Evolutionary conservation across 352 stramenopile genomes (phyloP).

Genomic region (Phytophthora parvispora): DNA sequence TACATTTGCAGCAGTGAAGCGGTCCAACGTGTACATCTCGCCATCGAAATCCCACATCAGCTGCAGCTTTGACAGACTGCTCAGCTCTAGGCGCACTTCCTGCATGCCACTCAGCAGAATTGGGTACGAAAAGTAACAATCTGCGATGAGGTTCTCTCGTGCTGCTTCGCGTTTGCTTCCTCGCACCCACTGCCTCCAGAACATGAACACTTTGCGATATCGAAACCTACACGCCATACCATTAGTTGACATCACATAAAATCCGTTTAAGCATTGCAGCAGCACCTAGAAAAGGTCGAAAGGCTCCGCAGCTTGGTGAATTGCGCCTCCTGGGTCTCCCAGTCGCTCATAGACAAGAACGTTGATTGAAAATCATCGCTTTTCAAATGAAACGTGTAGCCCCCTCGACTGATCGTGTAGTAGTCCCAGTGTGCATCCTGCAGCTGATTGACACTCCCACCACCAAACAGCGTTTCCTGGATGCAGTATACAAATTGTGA

Average conservation of each 20-base stretch:
- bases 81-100: constrained; percentile 40
- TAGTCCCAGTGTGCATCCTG: constrained; percentile 61
- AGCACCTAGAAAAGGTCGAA: constrained; percentile 64
- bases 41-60: constrained; percentile 65
- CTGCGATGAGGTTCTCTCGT: constrained; percentile 48
- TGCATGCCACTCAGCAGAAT: constrained; percentile 46
- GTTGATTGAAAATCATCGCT: constrained; percentile 49
- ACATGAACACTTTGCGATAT: constrained; percentile 71
- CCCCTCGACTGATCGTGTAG: constrained; percentile 71
- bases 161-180: constrained; percentile 49
- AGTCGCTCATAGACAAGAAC: constrained; percentile 56
- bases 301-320: constrained; percentile 47
- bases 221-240: constrained; percentile 51
- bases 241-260: no score
- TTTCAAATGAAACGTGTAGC: constrained; percentile 75
- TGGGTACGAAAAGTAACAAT: constrained; percentile 64
- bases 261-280: neutral
- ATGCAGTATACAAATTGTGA: no score
- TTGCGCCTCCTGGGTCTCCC: constrained; percentile 60
- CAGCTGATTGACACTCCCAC: constrained; percentile 34
- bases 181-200: constrained; percentile 68
- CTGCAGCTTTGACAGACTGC: constrained; percentile 35
- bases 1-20: constrained; percentile 56
- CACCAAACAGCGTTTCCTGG: constrained; percentile 34
- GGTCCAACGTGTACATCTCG: constrained; percentile 28